Conservation (phyloP, 345 rosid species). For the Hevea brasiliensis region DNA sequence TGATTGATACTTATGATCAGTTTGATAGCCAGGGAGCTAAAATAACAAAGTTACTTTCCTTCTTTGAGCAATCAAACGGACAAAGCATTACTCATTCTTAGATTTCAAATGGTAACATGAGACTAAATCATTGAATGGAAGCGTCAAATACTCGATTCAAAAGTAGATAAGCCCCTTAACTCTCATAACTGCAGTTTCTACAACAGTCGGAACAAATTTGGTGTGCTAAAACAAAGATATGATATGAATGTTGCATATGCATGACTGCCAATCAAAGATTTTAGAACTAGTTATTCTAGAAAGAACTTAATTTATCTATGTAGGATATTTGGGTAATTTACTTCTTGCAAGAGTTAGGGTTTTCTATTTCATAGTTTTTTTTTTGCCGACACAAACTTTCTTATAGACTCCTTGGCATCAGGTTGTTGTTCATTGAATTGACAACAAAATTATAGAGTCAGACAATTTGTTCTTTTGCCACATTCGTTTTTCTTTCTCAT, state of each 20-base stretch:
- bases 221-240: neutral
- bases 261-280: neutral
- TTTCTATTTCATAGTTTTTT: neutral
- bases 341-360: neutral
- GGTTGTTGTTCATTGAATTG: neutral
- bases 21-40: neutral
- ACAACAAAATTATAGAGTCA: neutral
- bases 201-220: neutral
- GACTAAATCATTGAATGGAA: neutral
- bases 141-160: neutral
- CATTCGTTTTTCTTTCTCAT: neutral
- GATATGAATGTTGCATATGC: neutral
- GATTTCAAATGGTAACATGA: conserved; percentile 4
- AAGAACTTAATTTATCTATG: neutral
- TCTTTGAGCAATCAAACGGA: conserved; percentile 8
- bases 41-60: neutral
- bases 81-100: conserved; percentile 3
- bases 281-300: neutral
- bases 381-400: neutral
- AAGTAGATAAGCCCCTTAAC: neutral
- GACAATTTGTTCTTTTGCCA: neutral
- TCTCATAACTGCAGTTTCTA: neutral
- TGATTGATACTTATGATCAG: neutral
- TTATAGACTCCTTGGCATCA: neutral
- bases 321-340: neutral